Conservation (phyloP, 257 asterid species). For the Ballota nigra region DNA sequence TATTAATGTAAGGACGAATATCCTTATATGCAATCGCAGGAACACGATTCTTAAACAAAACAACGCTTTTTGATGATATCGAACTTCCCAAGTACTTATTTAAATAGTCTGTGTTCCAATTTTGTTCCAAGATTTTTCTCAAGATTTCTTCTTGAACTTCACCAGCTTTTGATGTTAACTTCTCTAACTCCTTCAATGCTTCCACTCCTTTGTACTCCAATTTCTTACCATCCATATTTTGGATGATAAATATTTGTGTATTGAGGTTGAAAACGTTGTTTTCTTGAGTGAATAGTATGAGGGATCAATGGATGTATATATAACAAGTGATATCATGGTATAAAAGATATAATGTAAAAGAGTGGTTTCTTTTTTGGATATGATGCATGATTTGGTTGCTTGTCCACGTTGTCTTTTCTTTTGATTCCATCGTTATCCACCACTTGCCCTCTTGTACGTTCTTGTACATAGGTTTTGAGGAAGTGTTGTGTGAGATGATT, state of each 20-base stretch:
- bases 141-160: slow-evolving; percentile 58
- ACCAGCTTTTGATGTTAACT: slow-evolving; percentile 45
- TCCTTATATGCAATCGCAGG: slow-evolving; percentile 59
- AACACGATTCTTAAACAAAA: slow-evolving; percentile 42
- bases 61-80: slow-evolving; percentile 24
- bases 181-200: slow-evolving; percentile 60
- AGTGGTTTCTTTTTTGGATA: slow-evolving; percentile 23
- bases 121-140: slow-evolving; percentile 46
- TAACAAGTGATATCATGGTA: slow-evolving; percentile 17
- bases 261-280: background rate
- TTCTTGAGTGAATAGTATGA: slow-evolving; percentile 36
- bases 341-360: slow-evolving; percentile 9
- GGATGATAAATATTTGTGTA: background rate
- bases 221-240: slow-evolving; percentile 63
- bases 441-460: background rate
- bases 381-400: slow-evolving; percentile 10
- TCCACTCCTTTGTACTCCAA: slow-evolving; percentile 69
- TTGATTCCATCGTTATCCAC: slow-evolving; percentile 25
- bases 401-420: slow-evolving; percentile 21
- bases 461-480: no score
- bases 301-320: slow-evolving; percentile 28
- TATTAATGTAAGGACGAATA: slow-evolving; percentile 57
- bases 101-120: slow-evolving; percentile 55
- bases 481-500: background rate
- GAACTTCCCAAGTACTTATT: slow-evolving; percentile 38